Conservation (phyloP, 371 early-diverging fungal genomes). For the Mucor mucedo region DNA sequence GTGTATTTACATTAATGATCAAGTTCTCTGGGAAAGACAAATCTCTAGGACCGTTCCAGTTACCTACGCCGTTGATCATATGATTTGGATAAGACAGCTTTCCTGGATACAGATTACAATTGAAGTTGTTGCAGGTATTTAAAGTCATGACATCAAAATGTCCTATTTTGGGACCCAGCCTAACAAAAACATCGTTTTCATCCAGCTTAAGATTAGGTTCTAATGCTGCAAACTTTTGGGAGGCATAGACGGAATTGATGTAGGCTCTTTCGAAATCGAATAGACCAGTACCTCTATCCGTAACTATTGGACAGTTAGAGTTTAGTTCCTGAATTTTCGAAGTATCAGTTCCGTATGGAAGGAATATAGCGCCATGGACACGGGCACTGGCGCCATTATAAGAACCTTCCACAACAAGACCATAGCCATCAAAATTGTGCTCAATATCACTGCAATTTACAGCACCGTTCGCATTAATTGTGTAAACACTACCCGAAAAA, state of each 20-base stretch:
- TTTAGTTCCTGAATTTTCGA: not conserved
- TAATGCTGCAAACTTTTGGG: not conserved
- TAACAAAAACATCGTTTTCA: not conserved
- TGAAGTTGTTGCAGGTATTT: conserved; percentile 2
- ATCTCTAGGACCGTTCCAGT: conserved; percentile 27
- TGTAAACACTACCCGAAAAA: conserved; percentile 6
- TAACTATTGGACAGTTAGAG: not conserved
- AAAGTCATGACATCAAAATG: not conserved
- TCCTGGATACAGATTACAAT: not conserved
- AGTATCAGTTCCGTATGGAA: not conserved
- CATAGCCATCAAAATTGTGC: not conserved
- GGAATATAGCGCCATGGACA: conserved; percentile 20
- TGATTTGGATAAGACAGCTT: not conserved
- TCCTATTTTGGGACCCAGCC: not conserved
- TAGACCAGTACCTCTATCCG: not conserved
- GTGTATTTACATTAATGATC: too few relatives aligned
- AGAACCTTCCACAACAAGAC: conserved; percentile 13
- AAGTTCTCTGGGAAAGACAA: conserved; percentile 4
- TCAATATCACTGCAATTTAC: not conserved
- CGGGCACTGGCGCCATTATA: not conserved
- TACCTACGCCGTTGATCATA: conserved; percentile 20
- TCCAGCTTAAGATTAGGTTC: not conserved
- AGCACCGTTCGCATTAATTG: conserved; percentile 12
- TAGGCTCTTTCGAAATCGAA: conserved; percentile 2
- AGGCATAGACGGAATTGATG: not conserved